phyloP scores from a whole-genome alignment of 2,329 filamentous ascomycete species.

The Karstenula rhodostoma region DNA sequence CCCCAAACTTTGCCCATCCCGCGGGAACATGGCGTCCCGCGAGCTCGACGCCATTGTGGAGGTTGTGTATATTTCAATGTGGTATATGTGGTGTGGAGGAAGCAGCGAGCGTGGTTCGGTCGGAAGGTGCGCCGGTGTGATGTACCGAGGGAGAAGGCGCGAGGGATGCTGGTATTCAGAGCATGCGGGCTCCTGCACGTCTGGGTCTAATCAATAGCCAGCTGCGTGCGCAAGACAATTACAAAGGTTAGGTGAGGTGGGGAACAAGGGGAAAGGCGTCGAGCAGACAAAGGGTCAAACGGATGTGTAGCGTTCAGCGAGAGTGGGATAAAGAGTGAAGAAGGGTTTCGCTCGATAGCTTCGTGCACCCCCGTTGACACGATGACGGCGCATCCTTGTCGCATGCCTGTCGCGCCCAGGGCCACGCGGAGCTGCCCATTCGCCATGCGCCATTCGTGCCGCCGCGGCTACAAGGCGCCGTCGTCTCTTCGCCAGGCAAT shows the following conservation, averaged over 20 bases:
- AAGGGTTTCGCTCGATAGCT: constrained; percentile 12
- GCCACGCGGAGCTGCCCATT: constrained; percentile 10
- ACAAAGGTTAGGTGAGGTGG: neutral
- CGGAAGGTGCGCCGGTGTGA: constrained; percentile 1
- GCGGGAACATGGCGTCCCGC: constrained; percentile 30
- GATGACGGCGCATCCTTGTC: constrained; percentile 15
- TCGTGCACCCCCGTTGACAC: constrained; percentile 1
- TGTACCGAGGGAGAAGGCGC: constrained; percentile 16
- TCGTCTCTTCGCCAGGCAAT: neutral
- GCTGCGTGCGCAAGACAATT: neutral
- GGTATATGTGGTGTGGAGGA: neutral
- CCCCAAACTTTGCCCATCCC: constrained; percentile 36
- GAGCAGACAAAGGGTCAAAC: constrained; percentile 13
- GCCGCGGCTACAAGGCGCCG: constrained; percentile 13
- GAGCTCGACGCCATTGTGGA: constrained; percentile 30
- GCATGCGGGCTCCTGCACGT: constrained; percentile 3
- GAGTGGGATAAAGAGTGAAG: constrained; percentile 15
- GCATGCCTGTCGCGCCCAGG: neutral
- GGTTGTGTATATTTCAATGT: constrained; percentile 1
- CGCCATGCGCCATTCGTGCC: constrained; percentile 4
- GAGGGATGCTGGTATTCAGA: constrained; percentile 12
- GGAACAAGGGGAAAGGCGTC: constrained; percentile 1
- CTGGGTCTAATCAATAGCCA: constrained; percentile 12
- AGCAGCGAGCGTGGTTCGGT: constrained; percentile 16
- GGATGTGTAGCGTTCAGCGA: constrained; percentile 11